Percentiles rank a stretch among this genome's conserved stretches.
phyloP scores from a whole-genome alignment of 768 basidiomycete genomes.

The Fomitopsis serialis region DNA sequence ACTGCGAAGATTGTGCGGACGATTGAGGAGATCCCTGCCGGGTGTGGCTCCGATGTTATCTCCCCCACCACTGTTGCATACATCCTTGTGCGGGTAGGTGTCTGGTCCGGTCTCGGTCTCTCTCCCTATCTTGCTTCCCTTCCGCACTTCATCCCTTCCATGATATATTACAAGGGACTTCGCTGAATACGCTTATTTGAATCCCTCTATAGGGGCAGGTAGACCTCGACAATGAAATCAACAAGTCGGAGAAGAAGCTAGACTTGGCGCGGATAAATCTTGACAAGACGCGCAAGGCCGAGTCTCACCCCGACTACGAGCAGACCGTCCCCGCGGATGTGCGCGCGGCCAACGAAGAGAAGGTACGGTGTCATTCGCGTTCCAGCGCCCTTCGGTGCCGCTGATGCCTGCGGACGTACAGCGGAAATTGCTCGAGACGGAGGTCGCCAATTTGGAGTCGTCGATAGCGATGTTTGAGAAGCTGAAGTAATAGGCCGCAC shows the following conservation, averaged over 20 bases:
- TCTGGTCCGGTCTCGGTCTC: background rate
- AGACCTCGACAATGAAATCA: conserved; percentile 81
- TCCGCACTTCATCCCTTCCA: no score
- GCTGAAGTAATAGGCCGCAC: conserved; percentile 38
- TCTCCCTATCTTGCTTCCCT: background rate
- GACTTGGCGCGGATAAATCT: conserved; percentile 62
- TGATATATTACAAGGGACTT: no score
- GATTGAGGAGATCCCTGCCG: conserved; percentile 68
- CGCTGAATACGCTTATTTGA: no score
- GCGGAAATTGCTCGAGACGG: conserved; percentile 75
- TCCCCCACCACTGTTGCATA: conserved; percentile 71
- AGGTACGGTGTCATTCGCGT: conserved; percentile 43
- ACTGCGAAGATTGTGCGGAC: conserved; percentile 62
- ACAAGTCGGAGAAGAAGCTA: conserved; percentile 88
- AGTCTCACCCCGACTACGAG: conserved; percentile 72
- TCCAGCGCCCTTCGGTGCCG: background rate
- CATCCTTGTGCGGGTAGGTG: conserved; percentile 76
- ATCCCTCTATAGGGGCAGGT: conserved; percentile 68
- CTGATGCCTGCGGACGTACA: conserved; percentile 23
- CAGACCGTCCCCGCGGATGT: conserved; percentile 78
- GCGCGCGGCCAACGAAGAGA: conserved; percentile 69
- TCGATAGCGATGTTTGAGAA: conserved; percentile 75
- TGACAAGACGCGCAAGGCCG: conserved; percentile 72
- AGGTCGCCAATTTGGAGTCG: conserved; percentile 65
- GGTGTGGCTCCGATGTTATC: conserved; percentile 83